A percentile compares a stretch with the other conserved stretches of the same genome.
phyloP scores from a whole-genome alignment of 1,284 basidiomycete species.

The Tetrapyrgos nigripes region DNA sequence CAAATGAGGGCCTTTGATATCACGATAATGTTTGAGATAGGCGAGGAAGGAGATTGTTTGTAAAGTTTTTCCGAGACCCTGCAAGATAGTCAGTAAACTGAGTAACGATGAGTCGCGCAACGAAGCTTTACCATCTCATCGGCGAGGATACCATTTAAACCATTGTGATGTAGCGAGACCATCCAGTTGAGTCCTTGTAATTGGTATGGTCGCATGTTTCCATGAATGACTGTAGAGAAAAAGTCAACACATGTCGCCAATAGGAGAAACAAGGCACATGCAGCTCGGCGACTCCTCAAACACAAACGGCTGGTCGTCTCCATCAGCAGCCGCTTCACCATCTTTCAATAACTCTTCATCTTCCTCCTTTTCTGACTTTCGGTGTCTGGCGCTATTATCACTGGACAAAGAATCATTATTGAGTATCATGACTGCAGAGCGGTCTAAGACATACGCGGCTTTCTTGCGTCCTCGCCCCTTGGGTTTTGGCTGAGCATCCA shows the following conservation, averaged over 20 bases:
- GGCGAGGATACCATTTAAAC: slow-evolving; percentile 92
- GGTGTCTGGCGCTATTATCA: slow-evolving; percentile 81
- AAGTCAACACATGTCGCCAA: slow-evolving; percentile 8
- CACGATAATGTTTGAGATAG: slow-evolving; percentile 89
- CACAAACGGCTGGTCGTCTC: slow-evolving; percentile 87
- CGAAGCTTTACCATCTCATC: slow-evolving; percentile 84
- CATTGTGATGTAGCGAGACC: slow-evolving; percentile 92
- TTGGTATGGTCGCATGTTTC: slow-evolving; percentile 94
- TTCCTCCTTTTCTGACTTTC: slow-evolving; percentile 98
- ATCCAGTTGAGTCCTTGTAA: slow-evolving; percentile 98
- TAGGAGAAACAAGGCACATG: slow-evolving; percentile 36
- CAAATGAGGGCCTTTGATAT: slow-evolving; percentile 85
- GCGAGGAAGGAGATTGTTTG: slow-evolving; percentile 98
- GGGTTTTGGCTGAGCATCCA: slow-evolving; percentile 85
- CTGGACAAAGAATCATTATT: slow-evolving; percentile 38
- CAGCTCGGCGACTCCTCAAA: slow-evolving; percentile 94
- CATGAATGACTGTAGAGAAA: slow-evolving; percentile 74
- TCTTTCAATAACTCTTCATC: slow-evolving; percentile 95
- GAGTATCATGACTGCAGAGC: not conserved
- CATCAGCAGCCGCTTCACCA: slow-evolving; percentile 79
- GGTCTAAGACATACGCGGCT: slow-evolving; percentile 57
- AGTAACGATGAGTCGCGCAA: slow-evolving; percentile 1
- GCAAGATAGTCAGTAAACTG: slow-evolving; percentile 16
- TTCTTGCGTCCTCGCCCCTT: slow-evolving; percentile 86
- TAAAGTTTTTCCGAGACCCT: slow-evolving; percentile 98